Evolutionary conservation across 495 filamentous ascomycete genomes (phyloP).

Genomic region (Penicillium bovifimosum): DNA sequence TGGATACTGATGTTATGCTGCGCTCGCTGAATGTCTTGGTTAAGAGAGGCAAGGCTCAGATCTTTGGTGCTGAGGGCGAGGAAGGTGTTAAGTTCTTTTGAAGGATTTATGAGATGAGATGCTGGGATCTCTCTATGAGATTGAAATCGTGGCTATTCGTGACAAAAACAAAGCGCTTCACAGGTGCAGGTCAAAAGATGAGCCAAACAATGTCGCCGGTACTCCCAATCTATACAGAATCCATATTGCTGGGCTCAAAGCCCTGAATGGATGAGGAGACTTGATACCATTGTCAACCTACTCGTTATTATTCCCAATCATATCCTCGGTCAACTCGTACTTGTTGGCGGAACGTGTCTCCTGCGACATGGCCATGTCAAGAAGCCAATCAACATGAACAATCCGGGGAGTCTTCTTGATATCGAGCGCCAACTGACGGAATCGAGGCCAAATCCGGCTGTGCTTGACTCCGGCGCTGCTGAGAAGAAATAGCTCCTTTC

Average conservation of each 20-base stretch:
- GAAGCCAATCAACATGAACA: slow-evolving; percentile 79
- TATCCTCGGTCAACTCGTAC: slow-evolving; percentile 49
- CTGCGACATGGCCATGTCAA: slow-evolving; percentile 86
- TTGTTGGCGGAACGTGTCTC: slow-evolving; percentile 56
- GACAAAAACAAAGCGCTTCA: slow-evolving; percentile 18
- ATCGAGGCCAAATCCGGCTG: slow-evolving; percentile 69
- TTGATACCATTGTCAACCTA: slow-evolving; percentile 8
- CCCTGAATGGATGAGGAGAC: not conserved
- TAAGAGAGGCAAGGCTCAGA: slow-evolving; percentile 84
- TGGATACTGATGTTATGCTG: slow-evolving; percentile 74
- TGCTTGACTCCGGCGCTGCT: slow-evolving; percentile 60
- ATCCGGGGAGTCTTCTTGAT: slow-evolving; percentile 69
- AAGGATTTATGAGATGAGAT: slow-evolving; percentile 10
- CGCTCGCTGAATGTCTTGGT: slow-evolving; percentile 74
- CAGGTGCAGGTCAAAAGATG: slow-evolving; percentile 1
- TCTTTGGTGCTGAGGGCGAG: slow-evolving; percentile 82
- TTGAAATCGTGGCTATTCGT: slow-evolving; percentile 27
- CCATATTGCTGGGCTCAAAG: not conserved
- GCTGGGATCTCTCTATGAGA: slow-evolving; percentile 8
- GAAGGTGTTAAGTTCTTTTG: slow-evolving; percentile 96
- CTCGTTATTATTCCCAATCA: slow-evolving; percentile 24
- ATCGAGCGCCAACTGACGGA: slow-evolving; percentile 67
- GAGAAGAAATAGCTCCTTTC: slow-evolving; percentile 73
- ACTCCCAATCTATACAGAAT: slow-evolving; percentile 15
- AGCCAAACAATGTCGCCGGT: slow-evolving; percentile 4